Evolutionary conservation across 805 yeast genomes (phyloP), one percentile per base, ranked within the genome.

Genomic region (Myxozyma vanderwaltii): DNA sequence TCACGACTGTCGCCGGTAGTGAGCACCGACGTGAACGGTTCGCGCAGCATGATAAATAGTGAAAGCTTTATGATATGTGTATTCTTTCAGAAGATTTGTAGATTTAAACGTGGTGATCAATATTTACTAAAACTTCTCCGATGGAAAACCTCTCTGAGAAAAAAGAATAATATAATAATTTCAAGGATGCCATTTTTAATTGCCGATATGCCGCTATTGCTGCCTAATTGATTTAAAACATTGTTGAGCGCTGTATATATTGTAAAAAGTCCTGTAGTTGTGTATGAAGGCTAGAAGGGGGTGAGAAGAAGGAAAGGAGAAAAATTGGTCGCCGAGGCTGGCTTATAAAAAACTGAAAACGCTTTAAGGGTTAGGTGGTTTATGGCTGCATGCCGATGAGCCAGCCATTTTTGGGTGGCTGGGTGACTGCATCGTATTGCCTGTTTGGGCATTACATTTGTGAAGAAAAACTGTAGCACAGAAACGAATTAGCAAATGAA

Each of bases 81-180:
- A 15, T 31, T 29, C 1, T 45, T 13, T 27, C 10, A 15, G 35
- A 44, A 31, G n/a, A 46, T 47, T 33, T 19, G 26, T 12, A 6
- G 7, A 17, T 15, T 38, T 13, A 38, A 15, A 38, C 41, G 41
- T 38, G 41, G 6, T 15, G 41, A 24, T 49, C 53, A 39, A 38
- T 49, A 23, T 49, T 49, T 24, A 49, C 53, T 49, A 49, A 26
- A 38, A 49, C 45, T 49, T 49, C 53, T 49, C 53, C 45, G 45
- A 49, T 49, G 46, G 53, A 49, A 49, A 49, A 49, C 53, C 53
- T 12, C 45, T 49, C 53, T 49, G 53, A 49, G 53, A 49, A 49
- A 49, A 49, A 49, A 39, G 53, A 49, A 39, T 49, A 17, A 19
- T 49, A 49, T 49, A 49, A 27, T 49, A 49, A 49, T 49, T 49